A percentile compares a stretch with the other conserved stretches of the same genome.
Evolutionary conservation across 2,329 filamentous ascomycete species (phyloP).

Genomic region (Exophiala phaeomuriformis): DNA sequence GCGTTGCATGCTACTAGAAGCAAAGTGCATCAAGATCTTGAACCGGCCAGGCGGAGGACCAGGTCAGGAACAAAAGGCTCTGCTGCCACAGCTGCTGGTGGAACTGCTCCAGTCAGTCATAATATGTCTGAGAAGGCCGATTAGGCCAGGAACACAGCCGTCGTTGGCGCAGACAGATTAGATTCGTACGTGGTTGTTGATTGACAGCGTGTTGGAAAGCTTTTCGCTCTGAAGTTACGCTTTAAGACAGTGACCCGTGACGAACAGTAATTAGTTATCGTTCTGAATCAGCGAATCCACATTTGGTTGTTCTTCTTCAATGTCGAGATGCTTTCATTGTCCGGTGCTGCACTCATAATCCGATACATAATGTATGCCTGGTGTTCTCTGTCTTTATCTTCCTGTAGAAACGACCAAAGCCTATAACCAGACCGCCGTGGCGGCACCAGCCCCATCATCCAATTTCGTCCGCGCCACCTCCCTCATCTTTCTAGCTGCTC

Average conservation of each 20-base stretch:
- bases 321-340: too few relatives aligned
- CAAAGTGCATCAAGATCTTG: conserved; percentile 21
- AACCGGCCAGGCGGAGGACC: conserved; percentile 3
- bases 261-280: too few relatives aligned
- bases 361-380: too few relatives aligned
- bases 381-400: too few relatives aligned
- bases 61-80: conserved; percentile 13
- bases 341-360: too few relatives aligned
- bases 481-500: conserved; percentile 12
- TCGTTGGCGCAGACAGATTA: not conserved
- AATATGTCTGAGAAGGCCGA: not conserved
- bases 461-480: conserved; percentile 24
- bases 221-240: too few relatives aligned
- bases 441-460: conserved; percentile 21
- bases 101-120: not conserved
- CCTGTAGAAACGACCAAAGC: not conserved
- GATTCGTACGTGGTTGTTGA: too few relatives aligned
- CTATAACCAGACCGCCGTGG: conserved; percentile 27
- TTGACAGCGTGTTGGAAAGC: too few relatives aligned
- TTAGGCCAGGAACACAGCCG: not conserved
- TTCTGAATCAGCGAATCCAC: too few relatives aligned
- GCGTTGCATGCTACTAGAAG: conserved; percentile 25
- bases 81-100: not conserved
- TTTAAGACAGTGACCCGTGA: too few relatives aligned
- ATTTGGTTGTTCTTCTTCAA: too few relatives aligned